Base-by-base conservation (phyloP, 257 asterid genomes). In the Solanum piurae region DNA sequence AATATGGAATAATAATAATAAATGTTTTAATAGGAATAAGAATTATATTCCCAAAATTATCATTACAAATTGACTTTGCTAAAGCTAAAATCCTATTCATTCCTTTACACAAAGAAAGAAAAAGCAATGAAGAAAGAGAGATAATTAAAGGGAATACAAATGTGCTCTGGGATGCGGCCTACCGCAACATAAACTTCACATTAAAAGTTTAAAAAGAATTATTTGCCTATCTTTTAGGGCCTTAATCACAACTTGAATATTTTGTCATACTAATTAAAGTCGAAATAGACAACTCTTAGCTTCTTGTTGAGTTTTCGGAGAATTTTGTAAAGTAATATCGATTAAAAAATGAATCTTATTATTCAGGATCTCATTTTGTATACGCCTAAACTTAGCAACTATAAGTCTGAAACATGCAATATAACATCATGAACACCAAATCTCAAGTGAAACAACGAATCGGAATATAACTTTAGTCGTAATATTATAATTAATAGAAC, bases 101-200 rank as follows among this genome's bases (percentile, higher is more conserved):
- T 20, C 68, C 84, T 84, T 85, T 86, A 27, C 77, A 74, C 62
- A 52, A 64, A n/a, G 20, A 83, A 27, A 60, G 25, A 1, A 25
- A 37, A 40, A 38, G 77, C 49, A 36, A 12, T 83, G 9, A 62
- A 49, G 20, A 83, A 55, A 36, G 5, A 12, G 9, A 25, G 21
- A 14, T 5, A 37, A 52, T 18, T 52, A 72, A 11, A 83, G 58
- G 55, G 83, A 87, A 87, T 58, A 85, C 23, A 69, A 86, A 60
- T 80, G 52, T 84, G 82, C 72, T 60, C 68, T 68, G 86, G 31
- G 89, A 90, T 79, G 92, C 90, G 91, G 90, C 92, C 38, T 83
- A 85, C 62, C 83, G 89, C 86, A 82, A 85, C 66, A 42, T 88
- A 27, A 52, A 68, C 79, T 83, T 62, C 62, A 37, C 34, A 31